A percentile compares a stretch with the other conserved stretches of the same genome.
Conservation (phyloP, 371 early-diverging fungal species). For the Syncephalastrum contaminatum region DNA sequence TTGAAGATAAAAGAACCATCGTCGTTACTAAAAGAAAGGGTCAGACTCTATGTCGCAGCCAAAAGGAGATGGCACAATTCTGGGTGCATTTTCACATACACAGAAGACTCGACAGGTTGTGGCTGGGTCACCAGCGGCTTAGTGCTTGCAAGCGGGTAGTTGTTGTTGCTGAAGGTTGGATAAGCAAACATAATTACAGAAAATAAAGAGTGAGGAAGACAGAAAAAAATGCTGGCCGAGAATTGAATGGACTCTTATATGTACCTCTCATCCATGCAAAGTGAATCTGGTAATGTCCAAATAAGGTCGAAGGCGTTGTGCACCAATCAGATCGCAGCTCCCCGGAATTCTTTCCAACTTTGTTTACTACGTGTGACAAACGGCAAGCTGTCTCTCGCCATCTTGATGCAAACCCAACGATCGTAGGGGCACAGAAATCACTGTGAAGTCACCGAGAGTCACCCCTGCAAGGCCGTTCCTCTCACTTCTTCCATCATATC, state of each 20-base stretch:
- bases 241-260: neutral
- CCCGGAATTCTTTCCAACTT: conserved; percentile 3
- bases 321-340: conserved; percentile 11
- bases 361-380: too few species aligned
- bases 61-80: neutral
- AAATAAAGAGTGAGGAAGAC: conserved; percentile 4
- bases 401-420: too few species aligned
- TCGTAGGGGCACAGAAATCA: too few species aligned
- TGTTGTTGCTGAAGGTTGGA: conserved; percentile 13
- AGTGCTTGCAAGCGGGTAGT: conserved; percentile 13
- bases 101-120: conserved; percentile 6
- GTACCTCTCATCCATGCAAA: conserved; percentile 3
- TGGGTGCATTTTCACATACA: conserved; percentile 7
- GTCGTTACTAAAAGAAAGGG: conserved; percentile 2
- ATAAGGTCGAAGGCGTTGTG: conserved; percentile 5
- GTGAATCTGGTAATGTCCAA: neutral
- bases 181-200: conserved; percentile 16
- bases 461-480: too few species aligned
- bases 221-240: conserved; percentile 1
- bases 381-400: too few species aligned
- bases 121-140: conserved; percentile 6
- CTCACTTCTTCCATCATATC: too few species aligned
- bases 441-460: too few species aligned
- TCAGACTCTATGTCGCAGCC: neutral
- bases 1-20: conserved; percentile 11